A percentile compares a stretch with the other conserved stretches of the same genome.
Evolutionary conservation across 495 filamentous ascomycete species (phyloP).

Genomic region (Daldinia caldariorum): DNA sequence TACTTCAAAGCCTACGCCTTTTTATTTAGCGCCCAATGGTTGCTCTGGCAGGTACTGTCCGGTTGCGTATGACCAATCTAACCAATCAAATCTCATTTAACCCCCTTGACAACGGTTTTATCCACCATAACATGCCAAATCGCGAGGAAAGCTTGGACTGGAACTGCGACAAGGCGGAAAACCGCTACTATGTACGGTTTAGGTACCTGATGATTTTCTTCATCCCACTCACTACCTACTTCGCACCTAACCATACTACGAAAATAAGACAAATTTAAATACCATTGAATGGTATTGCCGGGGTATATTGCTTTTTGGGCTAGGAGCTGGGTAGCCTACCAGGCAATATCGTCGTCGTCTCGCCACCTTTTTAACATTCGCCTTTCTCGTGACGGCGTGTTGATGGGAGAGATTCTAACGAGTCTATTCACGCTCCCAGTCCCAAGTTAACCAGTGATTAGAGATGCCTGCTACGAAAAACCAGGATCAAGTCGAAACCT

Average conservation of each 20-base stretch:
- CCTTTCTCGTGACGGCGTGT: conserved; percentile 8
- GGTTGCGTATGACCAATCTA: neutral
- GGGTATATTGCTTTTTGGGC: conserved; percentile 33
- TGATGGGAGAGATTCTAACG: conserved; percentile 26
- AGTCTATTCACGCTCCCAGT: conserved; percentile 22
- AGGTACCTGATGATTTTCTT: conserved; percentile 28
- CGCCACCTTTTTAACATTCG: conserved; percentile 20
- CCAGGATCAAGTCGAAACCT: conserved; percentile 17
- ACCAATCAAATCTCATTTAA: conserved; percentile 39
- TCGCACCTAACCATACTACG: conserved; percentile 16
- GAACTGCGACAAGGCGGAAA: conserved; percentile 37
- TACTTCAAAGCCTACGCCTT: neutral
- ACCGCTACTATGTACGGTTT: no score
- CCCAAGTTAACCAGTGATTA: conserved; percentile 9
- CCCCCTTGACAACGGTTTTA: conserved; percentile 40
- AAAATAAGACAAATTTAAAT: conserved; percentile 6
- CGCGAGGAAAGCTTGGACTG: conserved; percentile 43
- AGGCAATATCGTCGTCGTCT: conserved; percentile 29
- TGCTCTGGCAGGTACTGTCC: conserved; percentile 44
- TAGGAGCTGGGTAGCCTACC: conserved; percentile 38
- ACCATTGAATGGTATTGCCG: conserved; percentile 37
- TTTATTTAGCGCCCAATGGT: conserved; percentile 41
- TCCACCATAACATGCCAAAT: conserved; percentile 49
- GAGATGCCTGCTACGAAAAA: conserved; percentile 39
- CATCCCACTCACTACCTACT: no score